Evolutionary conservation across 2,329 filamentous ascomycete genomes (phyloP).

Genomic region (Zymoseptoria crescenta): DNA sequence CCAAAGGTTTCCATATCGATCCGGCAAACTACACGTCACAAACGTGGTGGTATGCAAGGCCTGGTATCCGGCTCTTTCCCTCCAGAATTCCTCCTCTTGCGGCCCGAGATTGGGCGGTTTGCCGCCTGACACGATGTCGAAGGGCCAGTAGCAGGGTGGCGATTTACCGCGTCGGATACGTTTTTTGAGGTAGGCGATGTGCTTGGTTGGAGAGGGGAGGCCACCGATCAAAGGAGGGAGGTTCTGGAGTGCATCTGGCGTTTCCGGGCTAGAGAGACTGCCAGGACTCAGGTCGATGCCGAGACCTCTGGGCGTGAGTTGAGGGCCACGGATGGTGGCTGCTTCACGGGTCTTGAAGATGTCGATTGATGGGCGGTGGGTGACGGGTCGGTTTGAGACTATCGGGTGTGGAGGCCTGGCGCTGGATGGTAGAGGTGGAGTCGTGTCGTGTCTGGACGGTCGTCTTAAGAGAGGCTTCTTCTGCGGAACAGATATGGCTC

Average conservation of each 20-base stretch:
- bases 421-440: background rate
- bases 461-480: background rate
- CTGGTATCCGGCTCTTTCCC: background rate
- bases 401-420: background rate
- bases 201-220: background rate
- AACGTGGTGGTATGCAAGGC: background rate
- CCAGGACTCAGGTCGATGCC: background rate
- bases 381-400: background rate
- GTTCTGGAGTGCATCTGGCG: background rate
- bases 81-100: constrained; percentile 3
- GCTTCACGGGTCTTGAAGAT: background rate
- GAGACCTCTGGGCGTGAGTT: background rate
- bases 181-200: background rate
- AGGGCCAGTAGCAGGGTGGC: background rate
- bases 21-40: background rate
- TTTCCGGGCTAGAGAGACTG: background rate
- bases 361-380: background rate
- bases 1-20: background rate
- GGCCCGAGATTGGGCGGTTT: background rate
- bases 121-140: constrained; percentile 3
- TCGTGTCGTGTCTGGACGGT: background rate
- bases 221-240: background rate
- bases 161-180: background rate
- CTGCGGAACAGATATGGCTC: background rate
- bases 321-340: background rate